A percentile compares a stretch with the other conserved stretches of the same genome.
Conservation (phyloP, 805 yeast species). For the Saccharomyces paradoxus region DNA sequence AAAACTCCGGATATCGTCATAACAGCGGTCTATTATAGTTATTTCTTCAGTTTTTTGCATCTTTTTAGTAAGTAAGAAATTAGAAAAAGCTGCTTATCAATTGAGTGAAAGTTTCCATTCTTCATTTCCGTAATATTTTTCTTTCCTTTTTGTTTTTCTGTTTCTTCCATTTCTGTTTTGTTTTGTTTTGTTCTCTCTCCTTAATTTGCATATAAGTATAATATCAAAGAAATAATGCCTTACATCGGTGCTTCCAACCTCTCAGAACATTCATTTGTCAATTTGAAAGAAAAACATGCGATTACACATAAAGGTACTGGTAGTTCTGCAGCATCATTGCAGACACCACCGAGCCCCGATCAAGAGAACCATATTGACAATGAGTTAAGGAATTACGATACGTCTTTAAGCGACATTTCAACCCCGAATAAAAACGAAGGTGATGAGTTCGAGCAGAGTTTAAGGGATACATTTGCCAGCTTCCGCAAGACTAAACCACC, state of each 20-base stretch:
- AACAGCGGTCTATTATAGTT: background rate
- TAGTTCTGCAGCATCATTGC: background rate
- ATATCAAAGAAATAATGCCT: constrained; percentile 18
- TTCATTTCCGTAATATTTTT: background rate
- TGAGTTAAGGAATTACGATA: background rate
- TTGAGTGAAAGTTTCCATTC: background rate
- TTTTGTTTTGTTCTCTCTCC: background rate
- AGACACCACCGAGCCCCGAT: background rate
- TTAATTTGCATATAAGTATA: background rate
- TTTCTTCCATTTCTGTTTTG: background rate
- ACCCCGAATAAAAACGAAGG: constrained; percentile 1
- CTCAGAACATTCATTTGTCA: constrained; percentile 19
- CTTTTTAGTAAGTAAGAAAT: background rate
- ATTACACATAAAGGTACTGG: constrained; percentile 6
- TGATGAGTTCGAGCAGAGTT: background rate
- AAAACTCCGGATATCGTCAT: background rate
- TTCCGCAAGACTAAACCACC: background rate
- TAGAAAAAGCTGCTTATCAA: background rate
- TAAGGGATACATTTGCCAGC: background rate
- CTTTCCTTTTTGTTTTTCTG: background rate
- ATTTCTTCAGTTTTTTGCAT: background rate
- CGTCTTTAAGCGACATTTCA: background rate
- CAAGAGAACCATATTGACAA: background rate
- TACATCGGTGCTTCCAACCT: constrained; percentile 27
- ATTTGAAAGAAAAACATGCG: constrained; percentile 24